These are phyloP conservation scores for Cyanidioschyzon merolae DNA, from an alignment of 23 red algal genomes.

Conservation along the genomic window DNA sequence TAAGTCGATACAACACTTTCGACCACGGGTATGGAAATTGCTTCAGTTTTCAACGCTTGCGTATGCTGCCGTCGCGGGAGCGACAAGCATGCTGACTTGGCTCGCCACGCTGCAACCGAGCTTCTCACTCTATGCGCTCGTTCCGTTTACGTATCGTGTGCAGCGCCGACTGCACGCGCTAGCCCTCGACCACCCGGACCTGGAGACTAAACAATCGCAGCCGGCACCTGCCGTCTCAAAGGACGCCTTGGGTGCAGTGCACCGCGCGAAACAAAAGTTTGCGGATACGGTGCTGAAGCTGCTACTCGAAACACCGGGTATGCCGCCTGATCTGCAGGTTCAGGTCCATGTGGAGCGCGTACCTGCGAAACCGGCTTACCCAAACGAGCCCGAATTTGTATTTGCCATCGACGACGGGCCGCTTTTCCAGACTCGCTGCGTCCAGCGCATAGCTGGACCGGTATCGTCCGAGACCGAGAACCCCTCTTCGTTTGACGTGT, in stretches of 20 bases:
- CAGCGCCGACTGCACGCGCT: background rate
- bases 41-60: background rate
- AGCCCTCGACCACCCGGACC: background rate
- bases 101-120: background rate
- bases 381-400: background rate
- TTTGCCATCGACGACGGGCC: background rate
- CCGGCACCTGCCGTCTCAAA: background rate
- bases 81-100: background rate
- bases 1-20: background rate
- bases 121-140: background rate
- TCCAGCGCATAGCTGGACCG: background rate
- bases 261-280: background rate
- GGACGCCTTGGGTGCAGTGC: background rate
- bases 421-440: background rate
- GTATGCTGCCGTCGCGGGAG: background rate
- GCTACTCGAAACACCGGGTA: background rate
- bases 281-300: slow-evolving; percentile 3
- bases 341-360: background rate
- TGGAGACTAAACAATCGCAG: background rate
- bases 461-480: background rate
- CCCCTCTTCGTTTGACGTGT: background rate
- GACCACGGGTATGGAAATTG: background rate
- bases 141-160: background rate
- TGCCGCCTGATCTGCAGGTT: background rate
- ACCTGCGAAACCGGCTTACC: background rate